These are phyloP conservation scores for Microbotryum intermedium DNA, from an alignment of 1,284 basidiomycete species.

Conservation along the genomic window DNA sequence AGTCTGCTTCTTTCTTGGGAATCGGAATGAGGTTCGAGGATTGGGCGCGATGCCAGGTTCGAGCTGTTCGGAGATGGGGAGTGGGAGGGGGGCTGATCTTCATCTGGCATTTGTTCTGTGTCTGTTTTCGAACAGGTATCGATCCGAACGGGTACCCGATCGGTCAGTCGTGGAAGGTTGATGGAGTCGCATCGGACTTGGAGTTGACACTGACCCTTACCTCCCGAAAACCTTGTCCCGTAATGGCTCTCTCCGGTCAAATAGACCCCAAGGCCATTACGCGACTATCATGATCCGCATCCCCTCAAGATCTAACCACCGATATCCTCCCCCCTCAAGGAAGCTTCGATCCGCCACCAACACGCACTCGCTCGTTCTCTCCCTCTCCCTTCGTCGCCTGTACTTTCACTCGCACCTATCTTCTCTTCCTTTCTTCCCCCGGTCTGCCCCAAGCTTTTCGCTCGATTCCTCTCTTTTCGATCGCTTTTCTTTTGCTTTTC, in stretches of 20 bases:
- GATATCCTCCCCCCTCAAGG: too few relatives aligned
- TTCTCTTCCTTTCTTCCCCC: not conserved
- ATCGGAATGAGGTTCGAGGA: too few relatives aligned
- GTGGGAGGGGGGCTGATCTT: not conserved
- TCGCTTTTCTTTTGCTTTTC: too few relatives aligned
- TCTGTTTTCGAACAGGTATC: slow-evolving; percentile 2
- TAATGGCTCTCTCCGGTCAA: not conserved
- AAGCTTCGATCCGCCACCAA: too few relatives aligned
- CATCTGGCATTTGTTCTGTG: not conserved
- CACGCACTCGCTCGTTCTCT: not conserved
- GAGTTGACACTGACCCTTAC: not conserved
- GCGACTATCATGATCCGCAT: not conserved
- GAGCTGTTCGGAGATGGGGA: not conserved
- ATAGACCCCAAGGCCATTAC: slow-evolving; percentile 19
- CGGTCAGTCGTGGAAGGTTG: not conserved
- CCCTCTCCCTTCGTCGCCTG: not conserved
- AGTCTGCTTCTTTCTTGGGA: too few relatives aligned
- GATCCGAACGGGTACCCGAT: slow-evolving; percentile 20
- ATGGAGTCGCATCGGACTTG: not conserved
- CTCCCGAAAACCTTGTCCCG: not conserved
- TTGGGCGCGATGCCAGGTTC: not conserved
- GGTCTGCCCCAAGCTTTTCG: too few relatives aligned
- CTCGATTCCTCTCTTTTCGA: not conserved
- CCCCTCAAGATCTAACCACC: not conserved
- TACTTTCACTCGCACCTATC: not conserved